phyloP scores from a whole-genome alignment of 179 eudicot genomes.

The Amaranthus tricolor region DNA sequence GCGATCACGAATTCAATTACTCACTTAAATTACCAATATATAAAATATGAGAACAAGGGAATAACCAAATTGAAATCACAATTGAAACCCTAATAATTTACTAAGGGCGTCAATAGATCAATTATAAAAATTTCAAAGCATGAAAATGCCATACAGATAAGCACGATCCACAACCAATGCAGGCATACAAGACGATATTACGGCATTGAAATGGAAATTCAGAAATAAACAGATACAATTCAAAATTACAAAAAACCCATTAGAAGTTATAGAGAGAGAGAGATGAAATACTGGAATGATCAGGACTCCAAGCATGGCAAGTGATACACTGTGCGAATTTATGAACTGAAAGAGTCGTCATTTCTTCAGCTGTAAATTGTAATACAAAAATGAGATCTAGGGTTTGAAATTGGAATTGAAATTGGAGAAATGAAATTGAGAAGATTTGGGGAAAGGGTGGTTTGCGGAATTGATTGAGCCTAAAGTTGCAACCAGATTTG shows the following conservation, averaged over 20 bases:
- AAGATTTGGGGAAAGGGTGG: background rate
- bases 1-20: background rate
- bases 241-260: background rate
- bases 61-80: background rate
- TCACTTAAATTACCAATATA: background rate
- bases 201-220: too few species aligned
- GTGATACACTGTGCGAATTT: slow-evolving; percentile 85
- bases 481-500: slow-evolving; percentile 5
- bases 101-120: background rate
- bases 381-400: slow-evolving; percentile 13
- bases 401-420: background rate
- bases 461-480: background rate
- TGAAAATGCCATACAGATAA: background rate
- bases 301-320: slow-evolving; percentile 98
- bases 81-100: background rate
- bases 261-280: slow-evolving; percentile 11
- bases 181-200: background rate
- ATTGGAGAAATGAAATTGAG: background rate
- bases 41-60: background rate
- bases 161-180: background rate
- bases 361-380: slow-evolving; percentile 15
- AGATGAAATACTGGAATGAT: slow-evolving; percentile 56
- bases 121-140: background rate
- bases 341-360: slow-evolving; percentile 69
- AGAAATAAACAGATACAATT: background rate